Evolutionary conservation across 2,329 filamentous ascomycete species (phyloP), one percentile per base, ranked within the genome.

Genomic region (Polychaeton citri): DNA sequence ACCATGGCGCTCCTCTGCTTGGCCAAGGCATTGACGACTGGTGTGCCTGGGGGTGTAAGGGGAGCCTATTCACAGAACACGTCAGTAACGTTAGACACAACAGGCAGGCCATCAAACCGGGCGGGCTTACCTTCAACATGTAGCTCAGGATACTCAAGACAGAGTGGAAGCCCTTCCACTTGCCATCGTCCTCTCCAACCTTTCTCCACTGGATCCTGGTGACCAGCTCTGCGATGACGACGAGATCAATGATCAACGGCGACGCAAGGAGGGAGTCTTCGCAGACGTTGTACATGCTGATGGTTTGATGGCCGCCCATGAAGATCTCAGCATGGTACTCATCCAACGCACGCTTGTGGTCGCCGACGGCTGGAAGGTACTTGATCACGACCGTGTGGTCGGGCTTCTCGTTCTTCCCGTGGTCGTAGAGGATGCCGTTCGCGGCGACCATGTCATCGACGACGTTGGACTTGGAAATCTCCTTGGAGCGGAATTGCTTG

Each of bases 241-340:
- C 86, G 41, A 98, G 71, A 60, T 98, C 90, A 54, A 98, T 94
- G 71, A 98, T 98, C 56, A 98, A 69, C 21, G 90, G 90, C 34
- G 88, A 92, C 8, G 90, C 90, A 48, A 98, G 72, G 35, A 98
- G 79, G 31, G 90, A 96, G 65, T 98, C 90, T 66, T 98, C 90
- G 68, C 90, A 98, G 51, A 96, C 87, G 62, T 98, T 98, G 77
- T 94, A 95, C 60, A 98, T 72, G 53, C 81, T 88, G 59, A 98
- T 98, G 51, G 86, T 96, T 71, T 98, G 90, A 66, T 96, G 90
- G 30, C 90, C 90, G 48, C 90, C 90, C 65, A 96, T 74, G 74
- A 98, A 98, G 64, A 98, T 96, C 72, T 98, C 88, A 38, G 86
- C 90, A 51, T 95, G 95, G 74, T 98, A 98, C 72, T 98, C 90